Evolutionary conservation across 257 asterid genomes (phyloP).

Genomic region (Petrea volubilis): DNA sequence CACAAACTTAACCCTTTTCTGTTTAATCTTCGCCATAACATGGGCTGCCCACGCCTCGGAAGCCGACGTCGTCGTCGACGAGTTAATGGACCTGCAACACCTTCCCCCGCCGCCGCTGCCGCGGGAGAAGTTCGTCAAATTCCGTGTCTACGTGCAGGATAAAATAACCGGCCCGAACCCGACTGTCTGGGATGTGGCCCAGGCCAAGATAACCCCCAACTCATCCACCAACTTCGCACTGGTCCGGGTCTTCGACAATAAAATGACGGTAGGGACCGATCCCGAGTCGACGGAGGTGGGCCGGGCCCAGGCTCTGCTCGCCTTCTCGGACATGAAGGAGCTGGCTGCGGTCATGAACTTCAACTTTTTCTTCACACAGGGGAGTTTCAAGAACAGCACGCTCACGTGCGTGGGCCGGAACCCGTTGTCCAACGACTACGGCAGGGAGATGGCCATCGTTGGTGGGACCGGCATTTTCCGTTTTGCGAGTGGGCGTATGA

Average conservation of each 20-base stretch:
- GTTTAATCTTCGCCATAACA: neutral
- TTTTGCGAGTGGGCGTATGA: constrained; percentile 19
- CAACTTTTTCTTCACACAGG: constrained; percentile 16
- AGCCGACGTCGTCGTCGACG: neutral
- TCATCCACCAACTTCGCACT: constrained; percentile 17
- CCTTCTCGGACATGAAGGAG: constrained; percentile 12
- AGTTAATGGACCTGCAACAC: neutral
- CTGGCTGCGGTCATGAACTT: constrained; percentile 6
- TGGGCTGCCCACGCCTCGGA: neutral
- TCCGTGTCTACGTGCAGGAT: constrained; percentile 24
- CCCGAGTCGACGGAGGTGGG: constrained; percentile 18
- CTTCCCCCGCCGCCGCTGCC: neutral
- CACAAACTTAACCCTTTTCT: neutral
- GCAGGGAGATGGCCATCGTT: constrained; percentile 24
- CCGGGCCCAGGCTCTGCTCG: constrained; percentile 19
- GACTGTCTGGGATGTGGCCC: constrained; percentile 29
- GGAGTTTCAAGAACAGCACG: constrained; percentile 10
- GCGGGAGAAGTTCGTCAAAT: neutral
- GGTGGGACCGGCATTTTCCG: constrained; percentile 26
- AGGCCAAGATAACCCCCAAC: neutral
- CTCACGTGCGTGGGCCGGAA: constrained; percentile 20
- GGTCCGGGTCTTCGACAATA: constrained; percentile 16
- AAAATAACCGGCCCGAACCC: constrained; percentile 3
- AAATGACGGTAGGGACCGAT: constrained; percentile 5
- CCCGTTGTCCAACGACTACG: neutral